Evolutionary conservation across 768 basidiomycete species (phyloP), one percentile per base, ranked within the genome.

Genomic region (Hirschioporus abietinus): DNA sequence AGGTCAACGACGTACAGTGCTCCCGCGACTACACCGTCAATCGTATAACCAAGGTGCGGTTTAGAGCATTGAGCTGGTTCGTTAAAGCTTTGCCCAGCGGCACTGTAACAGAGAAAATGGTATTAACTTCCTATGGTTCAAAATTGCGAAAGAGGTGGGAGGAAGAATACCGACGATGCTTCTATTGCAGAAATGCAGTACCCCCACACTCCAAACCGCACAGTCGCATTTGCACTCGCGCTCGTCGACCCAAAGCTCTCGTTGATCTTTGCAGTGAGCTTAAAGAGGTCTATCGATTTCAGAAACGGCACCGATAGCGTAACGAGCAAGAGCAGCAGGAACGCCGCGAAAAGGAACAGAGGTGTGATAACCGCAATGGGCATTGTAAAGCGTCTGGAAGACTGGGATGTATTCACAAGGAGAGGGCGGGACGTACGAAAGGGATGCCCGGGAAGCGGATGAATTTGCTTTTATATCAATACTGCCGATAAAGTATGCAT

Each of bases 181-280:
- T 83, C 74, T 65, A 83, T 71, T 20, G 77, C 78, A 34, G 82
- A 81, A 52, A 82, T 76, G 74, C 88, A 89, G 71, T 86, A 88
- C 35, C 88, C 88, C 80, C 85, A 90, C 64, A 88, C 82, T 65
- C 88, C 88, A 73, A 88, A 84, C 58, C 76, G 76, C 67, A 82
- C 84, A 60, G 72, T 72, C 24, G 72, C 80, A 30, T 68, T 74
- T 58, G 77, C 81, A 59, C 75, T 76, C 63, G 77, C 72, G 66
- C 70, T 66, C 58, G 82, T 67, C 15, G 30, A 17, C 25, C 60
- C 60, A 63, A 81, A 69, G 64, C 74, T 71, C 17, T 78, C 74
- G 12, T 70, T 68, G 59, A 75, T 72, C 35, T 78, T 71, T 17
- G 79, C 78, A 26, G 78, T 70, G 64, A 88, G 78, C 57, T 78